These are phyloP conservation scores for Kentomonas sorsogonicus DNA, from an alignment of 208 protist species.

Conservation along the genomic window DNA sequence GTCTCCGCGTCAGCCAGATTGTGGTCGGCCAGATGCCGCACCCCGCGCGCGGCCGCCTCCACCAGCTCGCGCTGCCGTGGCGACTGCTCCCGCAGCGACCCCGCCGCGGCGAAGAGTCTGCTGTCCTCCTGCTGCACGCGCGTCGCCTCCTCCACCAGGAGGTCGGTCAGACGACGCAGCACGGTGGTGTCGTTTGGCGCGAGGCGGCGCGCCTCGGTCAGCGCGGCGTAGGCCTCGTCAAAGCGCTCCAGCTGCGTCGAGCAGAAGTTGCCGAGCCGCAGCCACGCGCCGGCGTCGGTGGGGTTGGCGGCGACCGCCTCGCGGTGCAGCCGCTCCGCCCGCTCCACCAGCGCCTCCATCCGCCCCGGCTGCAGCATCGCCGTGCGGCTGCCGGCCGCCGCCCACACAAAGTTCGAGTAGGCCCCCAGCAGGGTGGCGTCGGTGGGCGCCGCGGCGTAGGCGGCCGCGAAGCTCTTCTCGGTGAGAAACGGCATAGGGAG, in stretches of 20 bases:
- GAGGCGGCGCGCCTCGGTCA: slow-evolving; percentile 49
- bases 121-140: slow-evolving; percentile 37
- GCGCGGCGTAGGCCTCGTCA: slow-evolving; percentile 50
- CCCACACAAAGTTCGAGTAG: slow-evolving; percentile 64
- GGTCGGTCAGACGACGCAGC: slow-evolving; percentile 37
- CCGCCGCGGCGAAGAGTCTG: slow-evolving; percentile 15
- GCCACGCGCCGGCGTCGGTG: slow-evolving; percentile 28
- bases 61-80: slow-evolving; percentile 33
- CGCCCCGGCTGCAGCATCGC: slow-evolving; percentile 28
- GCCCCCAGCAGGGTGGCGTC: too few species aligned
- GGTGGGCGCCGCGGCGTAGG: too few species aligned
- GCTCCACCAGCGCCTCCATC: slow-evolving; percentile 34
- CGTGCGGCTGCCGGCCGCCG: slow-evolving; percentile 30
- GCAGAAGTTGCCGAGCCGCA: slow-evolving; percentile 61
- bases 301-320: slow-evolving; percentile 37
- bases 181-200: slow-evolving; percentile 52
- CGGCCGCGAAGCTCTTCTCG: too few species aligned
- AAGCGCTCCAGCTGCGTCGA: slow-evolving; percentile 49
- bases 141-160: slow-evolving; percentile 54
- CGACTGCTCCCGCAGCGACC: slow-evolving; percentile 14
- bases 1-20: slow-evolving; percentile 31
- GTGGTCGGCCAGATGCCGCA: slow-evolving; percentile 33
- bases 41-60: slow-evolving; percentile 31
- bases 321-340: slow-evolving; percentile 46
- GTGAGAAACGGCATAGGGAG: too few species aligned